Base-by-base conservation (phyloP, 306 rosid species). In the Vigna reflexopilosa region DNA sequence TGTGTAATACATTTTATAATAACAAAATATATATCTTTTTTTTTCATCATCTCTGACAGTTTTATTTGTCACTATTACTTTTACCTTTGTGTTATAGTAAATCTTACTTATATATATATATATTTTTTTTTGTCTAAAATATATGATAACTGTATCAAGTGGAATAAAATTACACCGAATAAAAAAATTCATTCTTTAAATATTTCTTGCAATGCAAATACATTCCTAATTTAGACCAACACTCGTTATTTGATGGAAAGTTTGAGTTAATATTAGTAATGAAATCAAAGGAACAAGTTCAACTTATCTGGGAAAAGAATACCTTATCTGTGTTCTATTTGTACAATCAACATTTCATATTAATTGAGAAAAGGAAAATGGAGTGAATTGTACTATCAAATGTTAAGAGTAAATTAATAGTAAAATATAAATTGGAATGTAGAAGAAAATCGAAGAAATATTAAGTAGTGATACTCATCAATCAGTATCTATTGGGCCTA, bases 401-500 rank as follows among this genome's bases (percentile, higher is more conserved):
- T 62, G 20, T 2, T 62, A 5, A 26, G 13, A 30, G 22, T 38
- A 38, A 38, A 40, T 40, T 40, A 40, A 40, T 7, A 40, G 44
- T 8, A 40, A 7, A 36, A 40, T 8, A 40, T 2, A 40, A 8
- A 40, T 40, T 9, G 11, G 11, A 8, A 40, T 40, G 11, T 40
- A 40, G 11, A 40, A 40, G 44, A 40, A 40, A 40, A 40, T 40
- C 0, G 42, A 13, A 74, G 58, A 45, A 59, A 59, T 36, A 36
- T 6, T 36, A 0, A 36, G 40, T 36, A 36, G 40, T 24, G 26
- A 24, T 24, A 24, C 26, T 24, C 28, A 26, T 26, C 8, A 61
- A 61, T 40, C 17, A 24, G 51, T 2, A 57, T 28, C 26, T 24
- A 72, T 65, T 52, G 45, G 74, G 68, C 69, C 44, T 65, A 42